phyloP scores from a whole-genome alignment of 2,329 filamentous ascomycete species.

The Lasiodiplodia theobromae region DNA sequence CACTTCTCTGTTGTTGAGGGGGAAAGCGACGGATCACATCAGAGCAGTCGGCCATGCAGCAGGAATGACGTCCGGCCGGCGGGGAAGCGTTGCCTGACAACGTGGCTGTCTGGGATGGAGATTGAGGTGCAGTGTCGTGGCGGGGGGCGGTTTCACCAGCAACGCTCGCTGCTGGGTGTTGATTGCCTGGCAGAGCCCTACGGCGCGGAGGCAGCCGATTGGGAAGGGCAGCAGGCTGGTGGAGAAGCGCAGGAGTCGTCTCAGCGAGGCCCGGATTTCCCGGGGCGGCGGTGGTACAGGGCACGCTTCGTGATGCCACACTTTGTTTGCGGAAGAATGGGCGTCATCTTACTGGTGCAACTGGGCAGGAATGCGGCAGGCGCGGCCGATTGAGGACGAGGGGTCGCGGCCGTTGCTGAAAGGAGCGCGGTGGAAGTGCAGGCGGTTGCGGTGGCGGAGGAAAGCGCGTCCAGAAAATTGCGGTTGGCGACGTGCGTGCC shows the following conservation, averaged over 20 bases:
- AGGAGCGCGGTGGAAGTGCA: slow-evolving; percentile 17
- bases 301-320: slow-evolving; percentile 29
- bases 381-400: slow-evolving; percentile 19
- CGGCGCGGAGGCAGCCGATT: slow-evolving; percentile 9
- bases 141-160: slow-evolving; percentile 16
- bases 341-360: slow-evolving; percentile 25
- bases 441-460: slow-evolving; percentile 24
- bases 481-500: slow-evolving; percentile 15
- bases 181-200: slow-evolving; percentile 12
- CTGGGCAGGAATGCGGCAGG: slow-evolving; percentile 25
- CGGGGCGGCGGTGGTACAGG: slow-evolving; percentile 22
- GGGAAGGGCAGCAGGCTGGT: not conserved
- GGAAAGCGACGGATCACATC: slow-evolving; percentile 22
- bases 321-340: slow-evolving; percentile 26
- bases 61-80: slow-evolving; percentile 18
- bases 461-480: slow-evolving; percentile 18
- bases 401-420: slow-evolving; percentile 22
- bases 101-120: slow-evolving; percentile 27
- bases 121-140: slow-evolving; percentile 10
- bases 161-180: slow-evolving; percentile 14
- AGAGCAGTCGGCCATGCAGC: not conserved
- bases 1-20: not conserved
- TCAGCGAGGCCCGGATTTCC: slow-evolving; percentile 16
- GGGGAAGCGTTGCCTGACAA: slow-evolving; percentile 26
- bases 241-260: slow-evolving; percentile 10